phyloP scores from a whole-genome alignment of 257 asterid species.

The Solanum megistacrolobum region DNA sequence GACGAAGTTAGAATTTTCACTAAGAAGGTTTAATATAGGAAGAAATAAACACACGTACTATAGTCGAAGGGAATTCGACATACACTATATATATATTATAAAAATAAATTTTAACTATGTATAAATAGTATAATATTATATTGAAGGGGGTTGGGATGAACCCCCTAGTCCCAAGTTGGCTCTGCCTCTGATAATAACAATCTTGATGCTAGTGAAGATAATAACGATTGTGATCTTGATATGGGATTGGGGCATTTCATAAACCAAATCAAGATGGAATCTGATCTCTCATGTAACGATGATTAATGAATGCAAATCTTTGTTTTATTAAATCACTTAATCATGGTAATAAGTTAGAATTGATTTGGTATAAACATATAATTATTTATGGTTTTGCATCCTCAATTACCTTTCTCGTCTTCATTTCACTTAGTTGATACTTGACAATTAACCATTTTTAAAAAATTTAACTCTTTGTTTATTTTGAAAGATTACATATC shows the following conservation, averaged over 20 bases:
- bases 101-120: too few relatives aligned
- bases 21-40: fast-evolving
- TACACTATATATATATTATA: too few relatives aligned
- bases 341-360: not conserved
- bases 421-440: not conserved
- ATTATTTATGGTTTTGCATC: not conserved
- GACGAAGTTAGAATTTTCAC: not conserved
- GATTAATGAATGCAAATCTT: not conserved
- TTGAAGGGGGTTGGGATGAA: too few relatives aligned
- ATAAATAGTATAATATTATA: too few relatives aligned
- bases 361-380: not conserved
- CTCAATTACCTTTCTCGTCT: not conserved
- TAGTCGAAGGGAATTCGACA: too few relatives aligned
- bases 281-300: not conserved
- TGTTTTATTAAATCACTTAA: not conserved
- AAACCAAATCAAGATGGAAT: not conserved
- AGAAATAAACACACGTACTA: too few relatives aligned
- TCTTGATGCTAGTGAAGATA: not conserved
- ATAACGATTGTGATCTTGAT: not conserved
- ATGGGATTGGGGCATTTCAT: not conserved
- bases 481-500: not conserved
- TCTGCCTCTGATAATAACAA: not conserved
- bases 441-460: not conserved
- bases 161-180: not conserved
- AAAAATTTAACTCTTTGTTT: not conserved